A percentile compares a stretch with the other conserved stretches of the same genome.
Conservation (phyloP, 2,329 filamentous ascomycete genomes). For the Cercospora citrullina region DNA sequence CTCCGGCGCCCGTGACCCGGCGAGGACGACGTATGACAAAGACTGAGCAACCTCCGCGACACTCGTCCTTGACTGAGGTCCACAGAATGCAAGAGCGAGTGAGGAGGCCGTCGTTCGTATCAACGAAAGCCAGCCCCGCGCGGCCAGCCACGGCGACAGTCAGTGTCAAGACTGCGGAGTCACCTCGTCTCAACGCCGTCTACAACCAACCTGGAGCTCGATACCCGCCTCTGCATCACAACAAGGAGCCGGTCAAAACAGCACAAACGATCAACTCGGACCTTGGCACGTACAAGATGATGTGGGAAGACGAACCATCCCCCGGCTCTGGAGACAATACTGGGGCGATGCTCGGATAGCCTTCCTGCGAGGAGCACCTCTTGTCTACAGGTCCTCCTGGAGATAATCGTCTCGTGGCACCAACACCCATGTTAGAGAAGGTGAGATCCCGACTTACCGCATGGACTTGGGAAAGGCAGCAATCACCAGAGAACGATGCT, state of each 20-base stretch:
- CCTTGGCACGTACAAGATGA: slow-evolving; percentile 29
- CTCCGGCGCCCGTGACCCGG: slow-evolving; percentile 5
- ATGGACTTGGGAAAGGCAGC: slow-evolving; percentile 31
- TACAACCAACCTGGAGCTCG: slow-evolving; percentile 21
- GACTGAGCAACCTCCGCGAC: slow-evolving; percentile 17
- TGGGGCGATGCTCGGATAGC: slow-evolving; percentile 10
- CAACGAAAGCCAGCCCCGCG: slow-evolving; percentile 23
- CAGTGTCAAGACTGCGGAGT: slow-evolving; percentile 26
- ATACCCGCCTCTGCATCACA: neutral
- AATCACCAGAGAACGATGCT: slow-evolving; percentile 14
- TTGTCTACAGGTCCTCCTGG: neutral
- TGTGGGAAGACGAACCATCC: slow-evolving; percentile 29
- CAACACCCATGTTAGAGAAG: slow-evolving; percentile 25
- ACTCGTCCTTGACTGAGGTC: slow-evolving; percentile 24
- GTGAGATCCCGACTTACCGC: slow-evolving; percentile 32
- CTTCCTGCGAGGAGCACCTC: neutral
- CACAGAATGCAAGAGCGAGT: slow-evolving; percentile 18
- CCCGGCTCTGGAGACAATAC: slow-evolving; percentile 21
- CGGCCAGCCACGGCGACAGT: slow-evolving; percentile 28
- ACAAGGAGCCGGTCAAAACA: slow-evolving; percentile 20
- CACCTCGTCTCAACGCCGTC: slow-evolving; percentile 24
- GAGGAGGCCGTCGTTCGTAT: slow-evolving; percentile 17
- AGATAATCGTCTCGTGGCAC: neutral
- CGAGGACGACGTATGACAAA: slow-evolving; percentile 19
- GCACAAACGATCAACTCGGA: slow-evolving; percentile 31